Evolutionary conservation across 78 protist genomes (phyloP).

Genomic region (Guillardia theta): DNA sequence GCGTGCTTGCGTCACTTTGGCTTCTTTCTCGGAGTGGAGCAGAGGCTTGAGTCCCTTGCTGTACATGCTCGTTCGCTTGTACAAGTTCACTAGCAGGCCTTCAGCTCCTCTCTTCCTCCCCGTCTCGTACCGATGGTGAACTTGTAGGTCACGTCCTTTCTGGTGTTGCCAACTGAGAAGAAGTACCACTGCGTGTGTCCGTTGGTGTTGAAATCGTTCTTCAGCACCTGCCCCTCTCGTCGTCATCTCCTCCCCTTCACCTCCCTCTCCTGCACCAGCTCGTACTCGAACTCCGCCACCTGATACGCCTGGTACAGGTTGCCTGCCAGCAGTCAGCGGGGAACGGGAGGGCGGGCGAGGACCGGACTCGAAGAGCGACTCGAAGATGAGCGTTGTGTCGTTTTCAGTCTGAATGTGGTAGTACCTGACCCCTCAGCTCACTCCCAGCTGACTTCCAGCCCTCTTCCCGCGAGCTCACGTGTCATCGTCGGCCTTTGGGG

Average conservation of each 20-base stretch:
- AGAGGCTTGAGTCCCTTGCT: slow-evolving; percentile 50
- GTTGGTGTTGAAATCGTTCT: slow-evolving; percentile 60
- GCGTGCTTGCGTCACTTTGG: neutral
- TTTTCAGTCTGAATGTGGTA: neutral
- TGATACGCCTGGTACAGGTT: slow-evolving; percentile 20
- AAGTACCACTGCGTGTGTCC: slow-evolving; percentile 73
- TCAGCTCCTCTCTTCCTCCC: no score
- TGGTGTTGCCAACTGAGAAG: slow-evolving; percentile 26
- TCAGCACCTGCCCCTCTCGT: no score
- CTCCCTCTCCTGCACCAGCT: no score
- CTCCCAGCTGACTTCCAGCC: neutral
- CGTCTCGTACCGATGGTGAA: no score
- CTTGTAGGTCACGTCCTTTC: slow-evolving; percentile 22
- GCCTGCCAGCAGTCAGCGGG: neutral
- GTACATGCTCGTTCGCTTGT: slow-evolving; percentile 49
- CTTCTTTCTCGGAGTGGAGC: neutral
- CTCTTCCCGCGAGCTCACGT: neutral
- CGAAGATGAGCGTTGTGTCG: slow-evolving; percentile 61
- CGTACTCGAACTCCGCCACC: slow-evolving; percentile 57
- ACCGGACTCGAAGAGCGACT: slow-evolving; percentile 57
- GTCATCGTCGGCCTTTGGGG: neutral
- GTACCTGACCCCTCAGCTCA: neutral
- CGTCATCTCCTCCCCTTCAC: no score
- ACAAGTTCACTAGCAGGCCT: no score
- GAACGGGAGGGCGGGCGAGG: neutral